phyloP scores from a whole-genome alignment of 2,329 filamentous ascomycete genomes.

The Elsinoe batatas region DNA sequence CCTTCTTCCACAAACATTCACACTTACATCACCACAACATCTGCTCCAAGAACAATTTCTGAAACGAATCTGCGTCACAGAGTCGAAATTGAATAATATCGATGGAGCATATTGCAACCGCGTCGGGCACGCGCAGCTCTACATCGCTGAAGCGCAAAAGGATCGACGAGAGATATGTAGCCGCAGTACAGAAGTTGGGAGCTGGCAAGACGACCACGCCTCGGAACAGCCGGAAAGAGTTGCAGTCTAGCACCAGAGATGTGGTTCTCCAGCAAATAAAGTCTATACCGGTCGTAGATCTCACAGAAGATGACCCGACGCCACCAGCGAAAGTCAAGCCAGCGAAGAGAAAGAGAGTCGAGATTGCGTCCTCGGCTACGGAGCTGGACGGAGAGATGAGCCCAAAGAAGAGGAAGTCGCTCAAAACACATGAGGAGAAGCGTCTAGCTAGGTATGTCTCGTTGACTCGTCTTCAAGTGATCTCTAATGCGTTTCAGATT shows the following conservation, averaged over 20 bases:
- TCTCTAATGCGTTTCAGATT: constrained; percentile 13
- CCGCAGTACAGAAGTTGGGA: too few species aligned
- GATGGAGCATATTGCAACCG: not conserved
- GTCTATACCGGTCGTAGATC: not conserved
- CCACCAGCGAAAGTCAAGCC: not conserved
- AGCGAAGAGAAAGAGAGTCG: not conserved
- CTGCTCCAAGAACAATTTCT: too few species aligned
- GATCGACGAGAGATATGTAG: not conserved
- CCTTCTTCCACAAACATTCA: not conserved
- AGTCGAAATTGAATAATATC: too few species aligned
- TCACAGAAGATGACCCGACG: not conserved
- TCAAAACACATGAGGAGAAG: not conserved
- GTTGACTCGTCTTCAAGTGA: not conserved
- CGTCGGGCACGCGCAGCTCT: not conserved
- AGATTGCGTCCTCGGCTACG: not conserved
- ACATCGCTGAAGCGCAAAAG: not conserved
- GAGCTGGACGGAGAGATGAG: not conserved
- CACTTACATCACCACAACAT: not conserved
- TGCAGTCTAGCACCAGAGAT: not conserved
- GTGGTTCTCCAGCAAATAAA: not conserved
- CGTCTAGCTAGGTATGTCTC: constrained; percentile 1
- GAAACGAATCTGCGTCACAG: too few species aligned
- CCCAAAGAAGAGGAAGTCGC: not conserved
- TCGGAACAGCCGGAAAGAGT: not conserved
- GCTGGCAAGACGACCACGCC: not conserved